phyloP scores from a whole-genome alignment of 345 rosid species.

The Toxicodendron radicans region DNA sequence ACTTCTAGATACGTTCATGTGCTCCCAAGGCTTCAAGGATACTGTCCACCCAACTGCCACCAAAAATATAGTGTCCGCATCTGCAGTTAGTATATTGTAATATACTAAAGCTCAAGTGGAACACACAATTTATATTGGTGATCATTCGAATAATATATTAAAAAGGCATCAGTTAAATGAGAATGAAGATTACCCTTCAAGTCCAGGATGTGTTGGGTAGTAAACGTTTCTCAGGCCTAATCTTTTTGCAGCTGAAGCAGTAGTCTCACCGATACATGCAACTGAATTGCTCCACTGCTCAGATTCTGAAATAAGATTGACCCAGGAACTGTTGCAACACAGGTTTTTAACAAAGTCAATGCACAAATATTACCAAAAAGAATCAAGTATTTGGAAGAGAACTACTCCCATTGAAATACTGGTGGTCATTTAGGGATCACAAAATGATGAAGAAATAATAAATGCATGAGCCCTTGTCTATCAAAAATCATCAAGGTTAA shows the following conservation, averaged over 20 bases:
- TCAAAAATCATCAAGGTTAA: constrained; percentile 8
- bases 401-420: not conserved
- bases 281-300: constrained; percentile 60
- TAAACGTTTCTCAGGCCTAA: constrained; percentile 71
- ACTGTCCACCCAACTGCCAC: constrained; percentile 81
- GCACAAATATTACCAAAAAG: not conserved
- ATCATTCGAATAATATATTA: not conserved
- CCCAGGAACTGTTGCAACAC: constrained; percentile 69
- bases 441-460: not conserved
- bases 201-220: constrained; percentile 76
- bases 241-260: constrained; percentile 79
- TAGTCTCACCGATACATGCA: constrained; percentile 96
- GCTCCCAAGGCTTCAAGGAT: constrained; percentile 68
- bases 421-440: constrained; percentile 1
- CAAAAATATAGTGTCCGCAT: not conserved
- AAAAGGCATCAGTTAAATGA: not conserved
- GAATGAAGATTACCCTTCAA: constrained; percentile 70
- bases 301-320: constrained; percentile 53
- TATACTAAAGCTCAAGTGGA: not conserved
- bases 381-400: not conserved
- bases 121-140: too few species aligned
- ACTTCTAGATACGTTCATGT: constrained; percentile 29
- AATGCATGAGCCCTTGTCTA: not conserved
- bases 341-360: constrained; percentile 11
- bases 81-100: constrained; percentile 4